Conservation (phyloP, 169 alveolate species). For the Plasmodium malariae region DNA sequence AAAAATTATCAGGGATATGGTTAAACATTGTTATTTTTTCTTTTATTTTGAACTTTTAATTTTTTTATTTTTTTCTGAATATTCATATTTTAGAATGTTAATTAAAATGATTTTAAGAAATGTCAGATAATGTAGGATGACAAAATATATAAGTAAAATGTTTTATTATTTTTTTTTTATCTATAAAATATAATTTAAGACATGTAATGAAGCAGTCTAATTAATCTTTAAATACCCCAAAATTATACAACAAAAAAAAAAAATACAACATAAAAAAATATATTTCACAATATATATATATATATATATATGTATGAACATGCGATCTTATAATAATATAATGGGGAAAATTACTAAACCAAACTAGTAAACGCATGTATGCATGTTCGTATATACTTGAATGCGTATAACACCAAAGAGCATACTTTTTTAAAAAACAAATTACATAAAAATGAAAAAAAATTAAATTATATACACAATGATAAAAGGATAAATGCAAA, state of each 20-base stretch:
- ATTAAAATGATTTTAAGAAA: neutral
- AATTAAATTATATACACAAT: too few relatives aligned
- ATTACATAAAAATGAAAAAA: too few relatives aligned
- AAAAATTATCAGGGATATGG: neutral
- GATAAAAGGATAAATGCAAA: too few relatives aligned
- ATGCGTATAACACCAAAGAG: neutral
- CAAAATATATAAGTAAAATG: neutral
- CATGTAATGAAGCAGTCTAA: neutral
- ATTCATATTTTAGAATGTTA: neutral
- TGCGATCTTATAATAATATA: too few relatives aligned
- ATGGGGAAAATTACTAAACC: too few relatives aligned
- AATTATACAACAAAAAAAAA: slow-evolving; percentile 11
- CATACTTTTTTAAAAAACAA: too few relatives aligned
- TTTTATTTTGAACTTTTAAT: too few relatives aligned
- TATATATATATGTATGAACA: too few relatives aligned
- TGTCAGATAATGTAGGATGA: neutral
- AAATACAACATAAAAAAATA: too few relatives aligned
- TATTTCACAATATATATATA: neutral
- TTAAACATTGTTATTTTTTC: neutral
- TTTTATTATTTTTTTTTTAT: neutral
- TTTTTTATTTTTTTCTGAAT: neutral
- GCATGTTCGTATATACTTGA: neutral
- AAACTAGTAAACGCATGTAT: too few relatives aligned
- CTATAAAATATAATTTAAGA: neutral
- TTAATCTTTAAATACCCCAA: neutral